Base-by-base conservation (phyloP, 2,329 filamentous ascomycete genomes). In the Chaetoscypha palmicola region DNA sequence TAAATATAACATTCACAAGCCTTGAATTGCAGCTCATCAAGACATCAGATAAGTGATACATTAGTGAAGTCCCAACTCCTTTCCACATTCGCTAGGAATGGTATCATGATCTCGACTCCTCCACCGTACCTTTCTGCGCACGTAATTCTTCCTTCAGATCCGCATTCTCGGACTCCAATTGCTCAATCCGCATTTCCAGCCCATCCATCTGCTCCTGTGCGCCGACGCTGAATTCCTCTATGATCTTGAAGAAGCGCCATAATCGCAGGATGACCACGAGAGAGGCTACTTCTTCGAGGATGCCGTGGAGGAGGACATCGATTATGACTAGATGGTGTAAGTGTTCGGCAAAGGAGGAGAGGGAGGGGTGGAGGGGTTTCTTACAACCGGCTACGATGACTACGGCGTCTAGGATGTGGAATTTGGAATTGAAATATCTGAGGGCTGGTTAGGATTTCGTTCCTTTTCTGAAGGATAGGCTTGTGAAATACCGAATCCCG, bases 181-280 rank as follows among this genome's bases (percentile, higher is more conserved):
- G 62, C 38, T 72, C 68, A 20, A 83, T 65, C 43, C 69, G 63
- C 40, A 68, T 62, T 50, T 76, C 67, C 30, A 83, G 62, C 8
- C 70, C 69, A 49, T 80, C 78, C 65, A 79, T 74, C 58, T 77
- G 69, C 62, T 84, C 79, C 26, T 74, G 65, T 1, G 79, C 78
- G 7, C 77, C 79, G 5, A 80, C 70, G 22, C 74, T 74, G 48
- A 84, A 68, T 61, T 86, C 81, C 56, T 86, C 79, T 5, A 83
- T 75, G 40, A 85, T 81, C 66, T 85, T 83, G 59, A 83, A 76
- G 34, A 86, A 71, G 12, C 82, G 72, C 76, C 80, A 84, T 3
- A 86, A 66, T 41, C 81, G 76, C 34, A 86, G 65, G 3, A 83
- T 69, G 21, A 86, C 70, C 38, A 86, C 72, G n/a, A 86, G 66